Conservation (phyloP, 2,329 filamentous ascomycete genomes). For the Blastomyces parvus region DNA sequence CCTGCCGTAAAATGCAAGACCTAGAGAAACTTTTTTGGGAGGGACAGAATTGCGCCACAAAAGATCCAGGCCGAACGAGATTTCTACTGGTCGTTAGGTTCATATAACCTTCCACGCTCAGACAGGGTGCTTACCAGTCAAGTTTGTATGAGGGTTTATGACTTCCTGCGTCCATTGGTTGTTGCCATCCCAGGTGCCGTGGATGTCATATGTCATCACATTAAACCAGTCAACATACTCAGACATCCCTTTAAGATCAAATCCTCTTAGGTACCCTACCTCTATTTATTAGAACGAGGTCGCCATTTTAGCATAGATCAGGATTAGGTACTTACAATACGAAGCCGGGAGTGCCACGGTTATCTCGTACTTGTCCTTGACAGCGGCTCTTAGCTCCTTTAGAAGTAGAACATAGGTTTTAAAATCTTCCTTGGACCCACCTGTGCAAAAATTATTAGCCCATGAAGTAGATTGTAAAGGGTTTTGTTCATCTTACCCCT, state of each 20-base stretch:
- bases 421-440: constrained; percentile 22
- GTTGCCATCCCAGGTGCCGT: constrained; percentile 20
- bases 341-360: constrained; percentile 12
- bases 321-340: constrained; percentile 10
- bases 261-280: constrained; percentile 20
- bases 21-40: constrained; percentile 19
- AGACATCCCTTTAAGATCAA: constrained; percentile 18
- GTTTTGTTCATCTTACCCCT: constrained; percentile 16
- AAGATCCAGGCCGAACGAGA: constrained; percentile 22
- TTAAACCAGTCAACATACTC: constrained; percentile 22
- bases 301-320: not conserved
- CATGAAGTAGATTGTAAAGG: not conserved
- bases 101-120: constrained; percentile 17
- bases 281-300: not conserved
- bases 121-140: constrained; percentile 17
- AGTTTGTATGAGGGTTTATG: constrained; percentile 20
- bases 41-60: constrained; percentile 22
- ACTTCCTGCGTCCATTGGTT: constrained; percentile 13
- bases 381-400: constrained; percentile 9
- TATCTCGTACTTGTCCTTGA: constrained; percentile 10
- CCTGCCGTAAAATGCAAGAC: constrained; percentile 23
- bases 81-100: constrained; percentile 23
- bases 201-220: constrained; percentile 24
- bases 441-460: constrained; percentile 7
- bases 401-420: constrained; percentile 12